These are phyloP conservation scores for Kodamaea lidongshanica DNA, from an alignment of 805 yeast genomes.

Conservation along the genomic window DNA sequence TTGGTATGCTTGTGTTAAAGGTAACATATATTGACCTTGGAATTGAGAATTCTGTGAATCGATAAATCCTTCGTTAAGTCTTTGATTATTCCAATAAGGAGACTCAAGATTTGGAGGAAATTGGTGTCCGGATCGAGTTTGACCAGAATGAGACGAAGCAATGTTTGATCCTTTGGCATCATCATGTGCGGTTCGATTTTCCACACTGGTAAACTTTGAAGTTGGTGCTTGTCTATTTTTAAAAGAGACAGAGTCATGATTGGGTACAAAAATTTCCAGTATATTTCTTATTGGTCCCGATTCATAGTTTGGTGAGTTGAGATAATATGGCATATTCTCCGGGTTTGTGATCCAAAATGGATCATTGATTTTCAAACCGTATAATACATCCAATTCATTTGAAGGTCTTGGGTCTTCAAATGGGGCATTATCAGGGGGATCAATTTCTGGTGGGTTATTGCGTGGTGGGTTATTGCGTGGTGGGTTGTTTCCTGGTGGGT, in stretches of 20 bases:
- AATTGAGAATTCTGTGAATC: no score
- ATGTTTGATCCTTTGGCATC: not conserved
- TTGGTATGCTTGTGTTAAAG: no score
- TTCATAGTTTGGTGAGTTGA: conserved; percentile 23
- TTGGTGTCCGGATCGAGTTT: not conserved
- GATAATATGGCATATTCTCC: conserved; percentile 36
- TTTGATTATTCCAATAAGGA: no score
- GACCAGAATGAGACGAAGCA: not conserved
- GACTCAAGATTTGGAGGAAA: no score
- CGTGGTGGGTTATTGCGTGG: no score
- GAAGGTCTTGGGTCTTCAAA: conserved; percentile 5
- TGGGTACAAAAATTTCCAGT: not conserved
- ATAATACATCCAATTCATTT: conserved; percentile 27
- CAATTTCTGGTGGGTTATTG: no score
- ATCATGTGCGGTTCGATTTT: not conserved
- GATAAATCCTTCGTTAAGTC: no score
- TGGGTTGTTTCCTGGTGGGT: no score
- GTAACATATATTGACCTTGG: no score
- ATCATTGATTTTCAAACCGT: conserved; percentile 40
- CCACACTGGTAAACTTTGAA: not conserved
- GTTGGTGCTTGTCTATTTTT: not conserved
- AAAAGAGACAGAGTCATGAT: no score
- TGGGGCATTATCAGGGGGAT: not conserved
- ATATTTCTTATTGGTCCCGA: no score
- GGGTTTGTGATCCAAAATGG: conserved; percentile 51